phyloP scores from a whole-genome alignment of 768 basidiomycete genomes.

The Hemileccinum rubropunctum region DNA sequence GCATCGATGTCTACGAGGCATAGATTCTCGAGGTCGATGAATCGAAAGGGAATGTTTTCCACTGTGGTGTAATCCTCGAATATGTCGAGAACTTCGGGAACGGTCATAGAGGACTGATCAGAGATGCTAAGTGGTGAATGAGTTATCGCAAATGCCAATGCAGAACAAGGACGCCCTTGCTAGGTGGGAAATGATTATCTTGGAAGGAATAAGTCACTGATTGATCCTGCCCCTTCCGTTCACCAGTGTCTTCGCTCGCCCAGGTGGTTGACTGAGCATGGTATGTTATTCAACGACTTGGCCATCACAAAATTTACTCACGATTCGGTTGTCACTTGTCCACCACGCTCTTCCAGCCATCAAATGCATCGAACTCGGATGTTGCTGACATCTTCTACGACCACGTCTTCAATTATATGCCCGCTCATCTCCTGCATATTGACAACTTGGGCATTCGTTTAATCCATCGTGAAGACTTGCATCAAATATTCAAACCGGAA shows the following conservation, averaged over 20 bases:
- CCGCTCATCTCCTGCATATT: slow-evolving; percentile 15
- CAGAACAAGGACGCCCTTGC: too few species aligned
- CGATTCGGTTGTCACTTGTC: too few species aligned
- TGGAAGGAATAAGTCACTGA: too few species aligned
- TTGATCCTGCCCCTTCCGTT: too few species aligned
- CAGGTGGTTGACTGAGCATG: too few species aligned
- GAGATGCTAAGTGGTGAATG: not conserved
- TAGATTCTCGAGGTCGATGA: slow-evolving; percentile 15
- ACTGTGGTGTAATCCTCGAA: slow-evolving; percentile 10
- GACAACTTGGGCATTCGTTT: slow-evolving; percentile 4
- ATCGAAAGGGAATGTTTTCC: slow-evolving; percentile 13
- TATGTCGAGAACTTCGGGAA: slow-evolving; percentile 14
- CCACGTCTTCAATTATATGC: slow-evolving; percentile 17
- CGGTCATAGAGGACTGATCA: slow-evolving; percentile 4
- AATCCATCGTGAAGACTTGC: slow-evolving; percentile 14
- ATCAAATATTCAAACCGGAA: slow-evolving; percentile 11
- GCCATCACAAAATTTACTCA: too few species aligned
- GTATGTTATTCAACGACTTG: too few species aligned
- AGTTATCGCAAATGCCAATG: not conserved
- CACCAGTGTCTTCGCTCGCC: too few species aligned
- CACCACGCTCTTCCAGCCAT: too few species aligned
- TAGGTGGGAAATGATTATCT: too few species aligned
- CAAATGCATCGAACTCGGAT: slow-evolving; percentile 2
- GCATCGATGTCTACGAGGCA: slow-evolving; percentile 8
- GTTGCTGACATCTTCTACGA: slow-evolving; percentile 10